Percentiles rank a stretch among this genome's conserved stretches.
Conservation (phyloP, 805 yeast species). For the Tetrapisispora nanseiensis region DNA sequence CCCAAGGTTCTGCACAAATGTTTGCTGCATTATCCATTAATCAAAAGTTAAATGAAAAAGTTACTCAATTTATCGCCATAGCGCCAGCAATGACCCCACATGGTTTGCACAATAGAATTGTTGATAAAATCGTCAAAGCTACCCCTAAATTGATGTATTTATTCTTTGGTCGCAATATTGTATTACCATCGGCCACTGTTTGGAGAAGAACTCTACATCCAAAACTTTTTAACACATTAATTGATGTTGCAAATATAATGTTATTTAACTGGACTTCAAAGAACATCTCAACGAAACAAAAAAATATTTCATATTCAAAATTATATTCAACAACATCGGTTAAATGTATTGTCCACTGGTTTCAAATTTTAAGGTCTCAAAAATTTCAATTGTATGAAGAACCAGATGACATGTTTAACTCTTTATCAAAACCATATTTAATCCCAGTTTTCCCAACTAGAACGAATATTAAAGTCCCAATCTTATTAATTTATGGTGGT, state of each 20-base stretch:
- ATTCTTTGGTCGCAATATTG: slow-evolving; percentile 63
- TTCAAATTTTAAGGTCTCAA: slow-evolving; percentile 70
- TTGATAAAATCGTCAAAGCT: slow-evolving; percentile 64
- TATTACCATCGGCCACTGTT: slow-evolving; percentile 64
- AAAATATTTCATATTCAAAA: slow-evolving; percentile 73
- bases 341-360: slow-evolving; percentile 92
- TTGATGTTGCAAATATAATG: slow-evolving; percentile 57
- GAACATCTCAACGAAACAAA: slow-evolving; percentile 67
- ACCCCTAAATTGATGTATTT: slow-evolving; percentile 64
- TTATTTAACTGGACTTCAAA: slow-evolving; percentile 72
- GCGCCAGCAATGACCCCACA: slow-evolving; percentile 94
- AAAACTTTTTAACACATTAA: slow-evolving; percentile 32
- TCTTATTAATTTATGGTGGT: slow-evolving; percentile 70
- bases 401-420: slow-evolving; percentile 30
- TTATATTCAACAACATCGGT: slow-evolving; percentile 87
- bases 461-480: slow-evolving; percentile 58
- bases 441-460: slow-evolving; percentile 44
- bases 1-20: slow-evolving; percentile 92
- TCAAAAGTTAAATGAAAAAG: slow-evolving; percentile 48
- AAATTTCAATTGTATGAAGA: slow-evolving; percentile 89
- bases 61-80: slow-evolving; percentile 60
- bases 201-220: slow-evolving; percentile 51
- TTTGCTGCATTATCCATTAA: slow-evolving; percentile 69
- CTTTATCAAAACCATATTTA: slow-evolving; percentile 30
- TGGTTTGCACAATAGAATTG: slow-evolving; percentile 66